Evolutionary conservation across 495 filamentous ascomycete genomes (phyloP).

Genomic region (Acidomyces sp.): DNA sequence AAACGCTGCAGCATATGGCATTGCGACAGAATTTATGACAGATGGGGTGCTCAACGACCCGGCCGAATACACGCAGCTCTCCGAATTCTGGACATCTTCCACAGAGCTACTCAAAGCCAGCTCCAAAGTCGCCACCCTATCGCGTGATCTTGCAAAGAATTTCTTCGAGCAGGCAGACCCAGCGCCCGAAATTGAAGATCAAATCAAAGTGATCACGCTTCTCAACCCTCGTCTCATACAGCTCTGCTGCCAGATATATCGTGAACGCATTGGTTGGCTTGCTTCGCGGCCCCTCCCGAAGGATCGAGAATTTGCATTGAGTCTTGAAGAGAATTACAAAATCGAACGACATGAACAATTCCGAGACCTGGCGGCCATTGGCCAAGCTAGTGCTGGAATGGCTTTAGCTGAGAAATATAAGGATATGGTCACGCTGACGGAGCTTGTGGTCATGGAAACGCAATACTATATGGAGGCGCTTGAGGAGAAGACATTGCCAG

Average conservation of each 20-base stretch:
- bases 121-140: constrained; percentile 38
- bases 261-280: constrained; percentile 49
- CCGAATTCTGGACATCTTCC: constrained; percentile 71
- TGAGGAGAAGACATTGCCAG: constrained; percentile 12
- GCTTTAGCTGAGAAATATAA: constrained; percentile 53
- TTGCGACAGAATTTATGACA: constrained; percentile 47
- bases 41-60: constrained; percentile 49
- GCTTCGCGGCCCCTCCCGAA: constrained; percentile 36
- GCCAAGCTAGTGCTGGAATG: constrained; percentile 53
- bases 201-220: constrained; percentile 40
- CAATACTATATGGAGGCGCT: constrained; percentile 18
- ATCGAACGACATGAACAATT: constrained; percentile 46
- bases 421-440: constrained; percentile 28
- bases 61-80: constrained; percentile 46
- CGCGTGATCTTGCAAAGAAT: constrained; percentile 22
- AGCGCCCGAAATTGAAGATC: constrained; percentile 33
- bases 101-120: constrained; percentile 43
- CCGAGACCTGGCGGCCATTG: constrained; percentile 54
- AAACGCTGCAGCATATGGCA: constrained; percentile 55
- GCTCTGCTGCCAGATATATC: constrained; percentile 45
- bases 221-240: constrained; percentile 45
- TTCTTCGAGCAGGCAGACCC: constrained; percentile 17
- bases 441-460: constrained; percentile 22
- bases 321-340: constrained; percentile 36
- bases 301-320: constrained; percentile 33